Conservation (phyloP, 768 basidiomycete species). For the Mycena galopus region DNA sequence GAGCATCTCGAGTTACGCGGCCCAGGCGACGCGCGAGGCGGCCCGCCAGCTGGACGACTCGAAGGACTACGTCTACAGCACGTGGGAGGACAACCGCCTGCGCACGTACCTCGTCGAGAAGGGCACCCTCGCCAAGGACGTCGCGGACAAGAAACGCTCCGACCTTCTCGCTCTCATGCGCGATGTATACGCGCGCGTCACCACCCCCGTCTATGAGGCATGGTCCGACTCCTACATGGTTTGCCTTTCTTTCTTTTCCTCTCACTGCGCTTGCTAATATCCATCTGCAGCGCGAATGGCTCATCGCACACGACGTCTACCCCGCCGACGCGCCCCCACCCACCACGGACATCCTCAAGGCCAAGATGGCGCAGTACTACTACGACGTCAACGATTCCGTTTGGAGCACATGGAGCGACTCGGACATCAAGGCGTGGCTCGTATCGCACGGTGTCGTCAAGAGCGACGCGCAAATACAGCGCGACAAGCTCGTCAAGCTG, state of each 20-base stretch:
- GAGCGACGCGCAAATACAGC: conserved; percentile 71
- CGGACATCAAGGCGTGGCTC: conserved; percentile 83
- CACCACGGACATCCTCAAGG: conserved; percentile 67
- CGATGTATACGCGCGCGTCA: conserved; percentile 71
- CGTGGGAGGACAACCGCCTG: conserved; percentile 88
- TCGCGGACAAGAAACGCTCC: conserved; percentile 67
- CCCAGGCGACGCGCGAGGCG: conserved; percentile 68
- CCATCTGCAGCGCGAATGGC: conserved; percentile 79
- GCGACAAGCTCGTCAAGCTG: conserved; percentile 84
- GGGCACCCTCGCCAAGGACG: conserved; percentile 72
- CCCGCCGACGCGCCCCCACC: conserved; percentile 66
- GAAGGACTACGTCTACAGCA: conserved; percentile 90
- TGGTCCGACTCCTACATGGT: conserved; percentile 60
- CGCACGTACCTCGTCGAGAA: conserved; percentile 81
- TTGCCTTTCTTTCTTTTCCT: too few species aligned
- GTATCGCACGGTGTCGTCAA: conserved; percentile 81
- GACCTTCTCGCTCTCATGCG: conserved; percentile 80
- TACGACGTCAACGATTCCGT: conserved; percentile 68
- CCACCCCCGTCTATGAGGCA: conserved; percentile 80
- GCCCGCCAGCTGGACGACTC: conserved; percentile 71
- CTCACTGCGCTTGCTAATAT: not conserved
- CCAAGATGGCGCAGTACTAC: conserved; percentile 84
- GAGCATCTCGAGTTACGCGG: conserved; percentile 48
- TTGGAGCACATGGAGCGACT: conserved; percentile 83
- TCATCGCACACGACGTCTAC: conserved; percentile 81